phyloP scores from a whole-genome alignment of 257 asterid genomes.

The Cynanchum wilfordii region DNA sequence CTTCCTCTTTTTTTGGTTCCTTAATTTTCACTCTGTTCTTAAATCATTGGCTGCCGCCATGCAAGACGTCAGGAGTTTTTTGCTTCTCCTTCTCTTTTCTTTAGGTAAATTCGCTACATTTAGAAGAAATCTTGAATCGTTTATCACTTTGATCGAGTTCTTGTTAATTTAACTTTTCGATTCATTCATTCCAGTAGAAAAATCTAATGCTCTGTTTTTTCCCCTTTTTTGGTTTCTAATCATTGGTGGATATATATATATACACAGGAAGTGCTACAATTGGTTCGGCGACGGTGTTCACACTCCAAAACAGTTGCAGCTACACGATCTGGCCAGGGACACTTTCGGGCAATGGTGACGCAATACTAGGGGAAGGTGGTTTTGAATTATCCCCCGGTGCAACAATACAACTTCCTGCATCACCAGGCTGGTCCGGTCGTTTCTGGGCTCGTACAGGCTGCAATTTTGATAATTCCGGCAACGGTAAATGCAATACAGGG shows the following conservation, averaged over 20 bases:
- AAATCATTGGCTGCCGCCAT: constrained; percentile 5
- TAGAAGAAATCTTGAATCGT: neutral
- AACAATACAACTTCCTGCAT: constrained; percentile 52
- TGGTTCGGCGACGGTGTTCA: constrained; percentile 50
- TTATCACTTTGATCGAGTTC: too few species aligned
- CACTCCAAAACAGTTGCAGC: constrained; percentile 64
- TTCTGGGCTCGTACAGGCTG: constrained; percentile 92
- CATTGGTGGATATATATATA: neutral
- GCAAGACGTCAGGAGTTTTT: constrained; percentile 3
- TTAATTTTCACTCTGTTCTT: neutral
- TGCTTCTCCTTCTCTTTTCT: constrained; percentile 3
- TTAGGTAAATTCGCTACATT: constrained; percentile 2
- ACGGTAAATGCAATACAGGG: constrained; percentile 67
- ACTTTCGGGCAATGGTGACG: constrained; percentile 64
- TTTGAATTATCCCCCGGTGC: constrained; percentile 63
- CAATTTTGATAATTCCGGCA: constrained; percentile 47
- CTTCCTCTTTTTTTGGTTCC: neutral
- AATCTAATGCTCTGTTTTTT: neutral
- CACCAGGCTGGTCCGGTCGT: constrained; percentile 89
- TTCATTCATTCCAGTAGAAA: too few species aligned
- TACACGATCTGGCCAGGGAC: constrained; percentile 92
- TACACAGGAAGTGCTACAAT: constrained; percentile 27
- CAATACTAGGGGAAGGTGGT: constrained; percentile 64
- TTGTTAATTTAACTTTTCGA: too few species aligned
- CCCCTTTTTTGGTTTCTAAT: neutral